Evolutionary conservation across 2,329 filamentous ascomycete species (phyloP), one percentile per base, ranked within the genome.

Genomic region (Pseudogymnoascus sp.): DNA sequence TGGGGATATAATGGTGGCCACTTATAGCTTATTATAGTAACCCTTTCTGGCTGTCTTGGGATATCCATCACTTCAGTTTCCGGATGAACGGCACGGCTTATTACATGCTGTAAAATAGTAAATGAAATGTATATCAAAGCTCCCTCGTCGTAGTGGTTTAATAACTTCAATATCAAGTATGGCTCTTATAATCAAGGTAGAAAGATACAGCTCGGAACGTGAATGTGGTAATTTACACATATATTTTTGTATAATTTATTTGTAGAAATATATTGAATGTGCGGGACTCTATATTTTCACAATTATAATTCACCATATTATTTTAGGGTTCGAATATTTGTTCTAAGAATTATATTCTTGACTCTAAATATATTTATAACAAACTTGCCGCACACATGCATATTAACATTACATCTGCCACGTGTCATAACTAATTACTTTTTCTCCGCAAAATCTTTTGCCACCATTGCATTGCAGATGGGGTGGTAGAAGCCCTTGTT

Each of bases 401-500:
- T 14, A 57, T 57, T 34, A 57, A 3, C n/a, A 34, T 51, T 19
- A 57, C 28, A 21, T 39, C 5, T 31, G n/a, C 11, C 34, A 19
- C 19, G 7, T 3, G 6, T 41, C n/a, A 36, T 61, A 23, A n/a
- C 43, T 21, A 57, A 36, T 19, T 63, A 37, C 25, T 7, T 19
- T 61, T 19, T 51, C 16, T 61, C 51, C 14, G 10, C 39, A 63
- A 96, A 77, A 75, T 96, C 90, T 81, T 96, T 97, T 78, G 92
- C 90, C 2, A 96, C 86, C 86, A 96, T 90, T 6, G 81, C 85
- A 66, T 85, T 85, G 75, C 93, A 97, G 70, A 98, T 97, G 1
- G 95, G 95, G 74, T 98, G 93, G 74, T 98, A 99, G 73, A 98
- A 98, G 67, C 92, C 88, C 77, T 84, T 90, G 75, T 96, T 89